Conservation (phyloP, 768 basidiomycete genomes). For the Suillus ampliporus region DNA sequence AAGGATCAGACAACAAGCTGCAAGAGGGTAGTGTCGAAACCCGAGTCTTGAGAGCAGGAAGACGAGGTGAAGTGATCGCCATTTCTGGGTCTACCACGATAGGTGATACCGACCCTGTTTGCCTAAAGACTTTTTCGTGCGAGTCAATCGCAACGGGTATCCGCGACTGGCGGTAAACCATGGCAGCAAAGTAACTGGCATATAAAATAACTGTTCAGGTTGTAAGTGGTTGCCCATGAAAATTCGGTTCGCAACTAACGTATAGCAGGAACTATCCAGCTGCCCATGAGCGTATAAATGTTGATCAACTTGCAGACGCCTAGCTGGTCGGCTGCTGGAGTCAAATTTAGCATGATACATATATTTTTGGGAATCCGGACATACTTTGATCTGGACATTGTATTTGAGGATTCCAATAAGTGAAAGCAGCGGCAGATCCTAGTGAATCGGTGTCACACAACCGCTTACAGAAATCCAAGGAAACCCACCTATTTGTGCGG, state of each 20-base stretch:
- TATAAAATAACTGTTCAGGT: slow-evolving; percentile 48
- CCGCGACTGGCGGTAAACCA: slow-evolving; percentile 43
- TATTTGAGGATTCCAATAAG: slow-evolving; percentile 48
- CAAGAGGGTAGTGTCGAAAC: neutral
- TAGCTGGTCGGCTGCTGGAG: slow-evolving; percentile 44
- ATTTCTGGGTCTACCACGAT: slow-evolving; percentile 27
- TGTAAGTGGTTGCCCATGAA: slow-evolving; percentile 13
- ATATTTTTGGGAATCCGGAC: slow-evolving; percentile 12
- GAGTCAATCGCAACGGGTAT: slow-evolving; percentile 25
- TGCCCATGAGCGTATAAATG: slow-evolving; percentile 53
- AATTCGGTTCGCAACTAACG: slow-evolving; percentile 43
- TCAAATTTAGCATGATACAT: neutral
- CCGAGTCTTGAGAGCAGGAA: slow-evolving; percentile 3
- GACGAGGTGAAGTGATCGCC: neutral
- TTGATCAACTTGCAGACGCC: slow-evolving; percentile 55
- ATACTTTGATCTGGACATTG: slow-evolving; percentile 51
- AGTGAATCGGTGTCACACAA: neutral
- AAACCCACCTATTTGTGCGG: slow-evolving; percentile 50
- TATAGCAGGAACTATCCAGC: slow-evolving; percentile 59
- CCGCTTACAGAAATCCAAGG: slow-evolving; percentile 13
- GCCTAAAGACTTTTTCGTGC: slow-evolving; percentile 3
- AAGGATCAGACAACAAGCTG: neutral
- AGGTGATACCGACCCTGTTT: slow-evolving; percentile 21
- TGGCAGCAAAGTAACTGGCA: slow-evolving; percentile 43
- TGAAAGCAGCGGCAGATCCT: slow-evolving; percentile 52